phyloP scores from a whole-genome alignment of 768 basidiomycete species.

The Amanita muscaria region DNA sequence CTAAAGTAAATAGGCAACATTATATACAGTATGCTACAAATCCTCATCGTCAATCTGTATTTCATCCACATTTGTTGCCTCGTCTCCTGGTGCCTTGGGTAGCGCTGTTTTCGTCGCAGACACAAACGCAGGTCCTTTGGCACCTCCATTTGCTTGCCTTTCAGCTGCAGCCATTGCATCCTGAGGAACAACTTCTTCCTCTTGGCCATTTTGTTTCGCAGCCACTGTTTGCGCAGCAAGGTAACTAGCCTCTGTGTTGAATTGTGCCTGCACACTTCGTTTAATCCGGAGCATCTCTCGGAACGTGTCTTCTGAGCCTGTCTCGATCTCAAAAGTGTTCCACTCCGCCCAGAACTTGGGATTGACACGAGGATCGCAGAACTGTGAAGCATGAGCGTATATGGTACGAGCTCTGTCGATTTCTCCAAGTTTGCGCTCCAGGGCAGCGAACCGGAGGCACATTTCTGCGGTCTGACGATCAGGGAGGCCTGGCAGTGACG shows the following conservation, averaged over 20 bases:
- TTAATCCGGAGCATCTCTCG: constrained; percentile 92
- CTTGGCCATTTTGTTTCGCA: constrained; percentile 44
- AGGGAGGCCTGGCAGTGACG: constrained; percentile 50
- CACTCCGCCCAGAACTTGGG: constrained; percentile 95
- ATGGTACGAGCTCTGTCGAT: constrained; percentile 96
- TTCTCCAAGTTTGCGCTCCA: constrained; percentile 97
- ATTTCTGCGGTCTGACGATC: constrained; percentile 94
- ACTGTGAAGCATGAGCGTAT: constrained; percentile 96
- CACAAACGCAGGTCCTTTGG: constrained; percentile 67
- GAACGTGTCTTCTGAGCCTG: constrained; percentile 98
- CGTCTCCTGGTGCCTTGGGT: constrained; percentile 27
- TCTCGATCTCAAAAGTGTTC: constrained; percentile 97
- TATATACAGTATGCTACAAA: constrained; percentile 26
- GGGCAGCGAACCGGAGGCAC: constrained; percentile 91
- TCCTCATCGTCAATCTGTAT: constrained; percentile 87
- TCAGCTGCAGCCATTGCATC: constrained; percentile 91
- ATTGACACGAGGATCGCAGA: constrained; percentile 91
- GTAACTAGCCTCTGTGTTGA: constrained; percentile 95
- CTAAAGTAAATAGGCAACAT: constrained; percentile 7
- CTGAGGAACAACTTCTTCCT: constrained; percentile 31
- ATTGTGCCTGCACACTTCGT: constrained; percentile 95
- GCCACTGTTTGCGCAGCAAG: constrained; percentile 84
- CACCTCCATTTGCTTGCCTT: constrained; percentile 41
- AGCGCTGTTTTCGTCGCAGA: constrained; percentile 52
- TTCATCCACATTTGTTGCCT: constrained; percentile 60